Evolutionary conservation across 2,329 filamentous ascomycete genomes (phyloP), one percentile per base, ranked within the genome.

Genomic region (Xylariaceae sp.): DNA sequence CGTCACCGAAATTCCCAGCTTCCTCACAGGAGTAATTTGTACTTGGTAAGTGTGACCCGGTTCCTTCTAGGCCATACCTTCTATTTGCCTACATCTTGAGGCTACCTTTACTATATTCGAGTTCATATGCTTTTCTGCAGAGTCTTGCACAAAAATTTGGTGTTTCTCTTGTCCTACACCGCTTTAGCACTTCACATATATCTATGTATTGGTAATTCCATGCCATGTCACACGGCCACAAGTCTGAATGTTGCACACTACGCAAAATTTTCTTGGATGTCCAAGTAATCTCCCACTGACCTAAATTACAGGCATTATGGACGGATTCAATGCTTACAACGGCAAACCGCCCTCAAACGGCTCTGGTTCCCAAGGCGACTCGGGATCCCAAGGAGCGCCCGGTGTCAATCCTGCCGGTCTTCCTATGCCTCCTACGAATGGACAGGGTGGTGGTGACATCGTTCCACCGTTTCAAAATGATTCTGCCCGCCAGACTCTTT

Each of bases 401-500:
- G 68, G 69, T 21, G 64, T 69, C 8, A 61, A 68, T 28, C 65
- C 67, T 24, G 43, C 63, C 6, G 66, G 67, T 7, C 63, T 71
- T 36, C 40, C 69, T 19, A 65, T 74, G 49, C 65, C 70, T 12
- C 71, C 69, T 28, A 69, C 71, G 37, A 73, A 73, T 47, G 72
- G 71, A 29, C 73, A 75, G 44, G 65, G 59, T n/a, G 66, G 63
- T 43, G 70, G 68, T 40, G 74, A 75, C 16, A 71, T 74, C 8
- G 58, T 65, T 21, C 60, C 68, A 19, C 62, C 58, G 19, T 72
- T 69, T 58, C 43, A 67, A 31, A 74, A 71, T 46, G 82, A 85
- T 57, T 73, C 80, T 46, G 78, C 81, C 19, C 70, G 71, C 55
- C 85, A 86, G 76, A 86, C 83, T 43, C 78, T 86, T 2, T 86